A percentile compares a stretch with the other conserved stretches of the same genome.
Conservation (phyloP, 805 yeast genomes). For the Sugiyamaella valdiviana region DNA sequence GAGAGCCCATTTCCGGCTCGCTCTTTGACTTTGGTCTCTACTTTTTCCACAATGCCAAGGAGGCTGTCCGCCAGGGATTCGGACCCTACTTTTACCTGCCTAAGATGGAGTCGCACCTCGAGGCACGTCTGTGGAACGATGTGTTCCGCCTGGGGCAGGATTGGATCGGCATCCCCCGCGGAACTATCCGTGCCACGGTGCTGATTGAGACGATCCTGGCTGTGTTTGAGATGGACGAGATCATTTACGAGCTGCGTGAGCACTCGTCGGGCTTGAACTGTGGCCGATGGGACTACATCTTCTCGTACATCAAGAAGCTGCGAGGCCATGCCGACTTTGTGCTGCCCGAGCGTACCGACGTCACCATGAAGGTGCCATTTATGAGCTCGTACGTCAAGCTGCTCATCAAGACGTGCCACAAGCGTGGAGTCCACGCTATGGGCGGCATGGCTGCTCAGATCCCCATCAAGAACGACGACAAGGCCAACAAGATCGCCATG, state of each 20-base stretch:
- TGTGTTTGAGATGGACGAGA: constrained; percentile 74
- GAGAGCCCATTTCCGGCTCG: constrained; percentile 60
- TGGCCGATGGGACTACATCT: constrained; percentile 74
- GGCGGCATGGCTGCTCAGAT: constrained; percentile 79
- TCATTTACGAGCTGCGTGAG: constrained; percentile 63
- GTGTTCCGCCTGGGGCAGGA: constrained; percentile 61
- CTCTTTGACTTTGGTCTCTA: constrained; percentile 65
- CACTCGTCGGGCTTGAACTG: constrained; percentile 71
- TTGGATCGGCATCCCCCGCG: constrained; percentile 55
- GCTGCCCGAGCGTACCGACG: constrained; percentile 64
- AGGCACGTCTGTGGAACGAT: constrained; percentile 72
- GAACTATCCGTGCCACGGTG: constrained; percentile 66
- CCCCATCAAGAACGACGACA: constrained; percentile 60
- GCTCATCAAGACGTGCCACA: constrained; percentile 62
- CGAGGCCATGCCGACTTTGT: constrained; percentile 55
- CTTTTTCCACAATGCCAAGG: constrained; percentile 63
- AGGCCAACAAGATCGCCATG: constrained; percentile 57
- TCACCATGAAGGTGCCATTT: constrained; percentile 63
- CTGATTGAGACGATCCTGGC: constrained; percentile 68
- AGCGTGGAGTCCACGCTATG: constrained; percentile 68
- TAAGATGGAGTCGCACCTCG: constrained; percentile 71
- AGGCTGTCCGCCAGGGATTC: constrained; percentile 48
- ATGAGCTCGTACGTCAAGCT: constrained; percentile 61
- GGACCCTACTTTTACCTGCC: constrained; percentile 73
- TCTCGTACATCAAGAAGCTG: constrained; percentile 61